Evolutionary conservation across 2,329 filamentous ascomycete genomes (phyloP).

Genomic region (Elsinoe batatas): DNA sequence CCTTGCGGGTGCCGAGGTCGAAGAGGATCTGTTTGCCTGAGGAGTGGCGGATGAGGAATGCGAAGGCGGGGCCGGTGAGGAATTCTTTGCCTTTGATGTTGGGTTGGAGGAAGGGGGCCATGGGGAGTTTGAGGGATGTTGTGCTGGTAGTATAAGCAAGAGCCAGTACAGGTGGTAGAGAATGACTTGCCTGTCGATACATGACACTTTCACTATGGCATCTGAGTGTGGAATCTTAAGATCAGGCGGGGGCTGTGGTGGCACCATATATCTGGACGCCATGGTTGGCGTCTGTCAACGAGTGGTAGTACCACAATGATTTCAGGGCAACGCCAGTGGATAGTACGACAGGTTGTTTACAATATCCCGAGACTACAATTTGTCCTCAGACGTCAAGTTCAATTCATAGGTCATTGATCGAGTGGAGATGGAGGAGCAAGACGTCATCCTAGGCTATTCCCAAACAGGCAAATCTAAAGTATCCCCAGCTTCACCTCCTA

Average conservation of each 20-base stretch:
- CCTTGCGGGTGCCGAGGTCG: slow-evolving; percentile 39
- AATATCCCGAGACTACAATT: no score
- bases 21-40: slow-evolving; percentile 35
- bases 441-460: neutral
- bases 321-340: no score
- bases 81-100: slow-evolving; percentile 30
- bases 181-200: slow-evolving; percentile 26
- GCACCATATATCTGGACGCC: neutral
- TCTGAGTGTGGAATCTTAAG: slow-evolving; percentile 27
- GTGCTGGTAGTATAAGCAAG: slow-evolving; percentile 21
- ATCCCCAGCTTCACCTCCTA: neutral
- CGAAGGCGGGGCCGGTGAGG: slow-evolving; percentile 33
- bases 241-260: slow-evolving; percentile 23
- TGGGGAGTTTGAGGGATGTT: slow-evolving; percentile 24
- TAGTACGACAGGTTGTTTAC: no score
- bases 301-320: no score
- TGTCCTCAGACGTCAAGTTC: no score
- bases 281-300: neutral
- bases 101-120: slow-evolving; percentile 28
- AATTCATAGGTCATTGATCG: slow-evolving; percentile 1
- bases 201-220: slow-evolving; percentile 26
- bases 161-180: no score
- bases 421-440: neutral
- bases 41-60: slow-evolving; percentile 41
- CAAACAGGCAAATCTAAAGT: neutral